Percentiles rank a stretch among this genome's conserved stretches.
Evolutionary conservation across 2,329 filamentous ascomycete genomes (phyloP).

Genomic region (Furcasterigmium sp.): DNA sequence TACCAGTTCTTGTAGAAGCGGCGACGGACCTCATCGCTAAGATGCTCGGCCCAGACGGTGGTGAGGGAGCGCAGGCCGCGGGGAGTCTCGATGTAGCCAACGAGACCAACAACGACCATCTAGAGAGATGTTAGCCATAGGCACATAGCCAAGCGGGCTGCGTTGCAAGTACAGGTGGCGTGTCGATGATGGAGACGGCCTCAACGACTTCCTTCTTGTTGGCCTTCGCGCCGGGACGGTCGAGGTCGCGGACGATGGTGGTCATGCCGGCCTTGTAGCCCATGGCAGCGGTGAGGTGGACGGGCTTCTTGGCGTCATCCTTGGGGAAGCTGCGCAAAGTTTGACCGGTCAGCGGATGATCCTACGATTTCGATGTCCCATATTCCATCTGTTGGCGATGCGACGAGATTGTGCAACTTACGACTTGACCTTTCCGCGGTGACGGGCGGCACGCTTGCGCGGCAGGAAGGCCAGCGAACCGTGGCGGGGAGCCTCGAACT

Average conservation of each 20-base stretch:
- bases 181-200: constrained; percentile 83
- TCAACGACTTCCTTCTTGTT: constrained; percentile 99
- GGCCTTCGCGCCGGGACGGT: constrained; percentile 97
- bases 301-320: constrained; percentile 99
- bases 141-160: constrained; percentile 73
- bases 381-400: no score
- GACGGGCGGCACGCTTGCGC: constrained; percentile 87
- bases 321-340: constrained; percentile 78
- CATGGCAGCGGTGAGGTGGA: constrained; percentile 96
- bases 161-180: constrained; percentile 89
- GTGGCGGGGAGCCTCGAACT: constrained; percentile 85
- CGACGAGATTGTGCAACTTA: constrained; percentile 45
- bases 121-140: constrained; percentile 69
- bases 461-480: constrained; percentile 86
- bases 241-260: constrained; percentile 98
- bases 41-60: constrained; percentile 98
- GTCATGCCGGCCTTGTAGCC: constrained; percentile 99
- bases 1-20: constrained; percentile 99
- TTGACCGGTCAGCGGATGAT: constrained; percentile 9
- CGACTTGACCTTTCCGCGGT: constrained; percentile 98
- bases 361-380: constrained; percentile 10
- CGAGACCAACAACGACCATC: constrained; percentile 99
- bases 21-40: constrained; percentile 97
- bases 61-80: constrained; percentile 98
- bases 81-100: constrained; percentile 99